Base-by-base conservation (phyloP, 306 rosid genomes). In the Crataegus laevigata region DNA sequence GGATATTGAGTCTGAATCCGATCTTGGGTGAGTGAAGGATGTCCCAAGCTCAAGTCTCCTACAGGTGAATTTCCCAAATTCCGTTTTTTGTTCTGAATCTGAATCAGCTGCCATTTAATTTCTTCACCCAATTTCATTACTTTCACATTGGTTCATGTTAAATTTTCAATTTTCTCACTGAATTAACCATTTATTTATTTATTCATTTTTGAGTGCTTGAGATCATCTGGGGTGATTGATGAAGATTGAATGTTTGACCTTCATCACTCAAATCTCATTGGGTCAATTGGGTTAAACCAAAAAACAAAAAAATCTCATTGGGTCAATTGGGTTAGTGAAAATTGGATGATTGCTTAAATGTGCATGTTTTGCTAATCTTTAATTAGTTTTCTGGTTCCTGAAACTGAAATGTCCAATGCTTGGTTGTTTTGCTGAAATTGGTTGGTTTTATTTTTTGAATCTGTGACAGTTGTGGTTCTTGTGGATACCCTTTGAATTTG, bases 401-500 rank as follows among this genome's bases (percentile, higher is more conserved):
- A 74, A 60, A 67, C 28, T 72, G 26, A 61, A 58, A 10, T 24
- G 60, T 58, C 11, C 68, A 24, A 21, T 5, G 29, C 25, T 21
- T 65, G 79, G 36, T 59, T 59, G 74, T 65, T 67, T 15, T 55
- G 63, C 58, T 55, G 74, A 66, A 79, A 6, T 73, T 54, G 22
- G 70, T n/a, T 47, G 28, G 2, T 42, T 30, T 42, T 30, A 29
- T 24, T 32, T 61, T 21, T 60, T 51, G 55, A 22, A 75, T 69
- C 24, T 52, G 29, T 51, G 86, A 80, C 83, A 87, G 91, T 62
- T 91, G 90, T 73, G 91, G 91, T 68, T 87, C 89, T 73, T 88
- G 90, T 77, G 90, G 89, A 45, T 87, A 87, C 86, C 93, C 86
- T 85, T 76, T 90, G 85, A 85, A 88, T 63, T 81, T 88, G 77